Conservation (phyloP, 2,329 filamentous ascomycete species). For the Paramyrothecium sp. region DNA sequence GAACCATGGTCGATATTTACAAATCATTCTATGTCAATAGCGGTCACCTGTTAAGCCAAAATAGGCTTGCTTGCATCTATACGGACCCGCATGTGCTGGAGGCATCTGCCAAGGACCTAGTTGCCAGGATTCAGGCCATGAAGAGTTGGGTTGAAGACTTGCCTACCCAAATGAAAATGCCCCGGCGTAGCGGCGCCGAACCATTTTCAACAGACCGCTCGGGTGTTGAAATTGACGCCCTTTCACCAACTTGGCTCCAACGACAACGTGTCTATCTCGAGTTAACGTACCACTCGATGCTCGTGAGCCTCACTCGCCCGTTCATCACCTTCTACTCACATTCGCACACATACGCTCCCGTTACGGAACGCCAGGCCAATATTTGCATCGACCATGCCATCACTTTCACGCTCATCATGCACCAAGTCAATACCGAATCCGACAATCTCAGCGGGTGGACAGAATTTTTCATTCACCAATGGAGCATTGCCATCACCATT, state of each 20-base stretch:
- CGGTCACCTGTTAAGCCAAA: not conserved
- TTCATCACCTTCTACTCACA: conserved; percentile 32
- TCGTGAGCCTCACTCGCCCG: conserved; percentile 34
- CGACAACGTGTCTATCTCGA: conserved; percentile 37
- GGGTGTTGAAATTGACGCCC: conserved; percentile 17
- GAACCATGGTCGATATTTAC: conserved; percentile 20
- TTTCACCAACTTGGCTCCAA: conserved; percentile 39
- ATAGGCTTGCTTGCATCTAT: conserved; percentile 6
- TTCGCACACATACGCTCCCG: conserved; percentile 7
- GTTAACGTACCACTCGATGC: conserved; percentile 36
- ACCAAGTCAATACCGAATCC: conserved; percentile 17
- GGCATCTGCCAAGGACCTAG: conserved; percentile 11
- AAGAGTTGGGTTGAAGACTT: conserved; percentile 24
- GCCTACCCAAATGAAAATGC: conserved; percentile 32
- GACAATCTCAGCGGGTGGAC: conserved; percentile 21
- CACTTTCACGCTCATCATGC: conserved; percentile 16
- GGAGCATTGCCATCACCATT: conserved; percentile 28
- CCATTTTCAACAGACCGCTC: conserved; percentile 33
- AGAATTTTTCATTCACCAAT: conserved; percentile 23
- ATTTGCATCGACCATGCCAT: conserved; percentile 19
- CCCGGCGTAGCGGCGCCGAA: conserved; percentile 23
- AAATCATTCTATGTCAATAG: conserved; percentile 25
- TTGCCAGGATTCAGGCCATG: conserved; percentile 25
- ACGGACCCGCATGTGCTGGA: conserved; percentile 15
- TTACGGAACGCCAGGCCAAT: conserved; percentile 13